Percentiles rank a stretch among this genome's conserved stretches.
phyloP scores from a whole-genome alignment of 2,329 filamentous ascomycete species.

The Fusarium xylarioides region DNA sequence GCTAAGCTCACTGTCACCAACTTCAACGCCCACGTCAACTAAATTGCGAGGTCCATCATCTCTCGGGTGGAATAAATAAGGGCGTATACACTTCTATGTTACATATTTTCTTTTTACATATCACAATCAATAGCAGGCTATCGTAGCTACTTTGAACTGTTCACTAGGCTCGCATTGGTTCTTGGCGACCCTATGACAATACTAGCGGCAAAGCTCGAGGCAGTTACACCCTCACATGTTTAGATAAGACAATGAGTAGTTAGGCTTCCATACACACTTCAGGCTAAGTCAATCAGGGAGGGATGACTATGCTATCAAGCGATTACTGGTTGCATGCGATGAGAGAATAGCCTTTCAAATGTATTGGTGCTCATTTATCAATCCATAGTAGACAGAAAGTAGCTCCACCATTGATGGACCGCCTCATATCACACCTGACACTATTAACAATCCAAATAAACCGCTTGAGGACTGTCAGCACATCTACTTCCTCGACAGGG shows the following conservation, averaged over 20 bases:
- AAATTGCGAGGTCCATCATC: background rate
- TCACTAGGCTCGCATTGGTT: too few species aligned
- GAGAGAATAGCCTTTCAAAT: too few species aligned
- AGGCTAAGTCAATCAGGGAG: too few species aligned
- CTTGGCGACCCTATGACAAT: background rate
- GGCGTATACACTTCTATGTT: background rate
- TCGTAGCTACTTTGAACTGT: too few species aligned
- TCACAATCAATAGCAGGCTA: background rate
- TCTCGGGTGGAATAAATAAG: too few species aligned
- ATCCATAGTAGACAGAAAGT: fast-evolving
- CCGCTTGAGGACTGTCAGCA: background rate
- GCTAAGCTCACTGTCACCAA: constrained; percentile 12
- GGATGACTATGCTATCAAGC: too few species aligned
- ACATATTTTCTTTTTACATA: background rate
- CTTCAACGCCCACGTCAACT: constrained; percentile 9
- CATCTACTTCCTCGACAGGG: fast-evolving
- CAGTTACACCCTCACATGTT: background rate
- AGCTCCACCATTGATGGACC: fast-evolving
- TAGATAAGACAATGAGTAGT: fast-evolving
- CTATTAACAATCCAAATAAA: constrained; percentile 21
- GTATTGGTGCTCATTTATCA: fast-evolving
- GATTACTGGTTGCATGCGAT: too few species aligned
- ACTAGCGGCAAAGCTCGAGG: background rate
- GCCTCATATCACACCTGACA: fast-evolving
- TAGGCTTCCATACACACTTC: too few species aligned